A percentile compares a stretch with the other conserved stretches of the same genome.
Evolutionary conservation across 1,284 basidiomycete genomes (phyloP).

Genomic region (Ceratobasidium sp.): DNA sequence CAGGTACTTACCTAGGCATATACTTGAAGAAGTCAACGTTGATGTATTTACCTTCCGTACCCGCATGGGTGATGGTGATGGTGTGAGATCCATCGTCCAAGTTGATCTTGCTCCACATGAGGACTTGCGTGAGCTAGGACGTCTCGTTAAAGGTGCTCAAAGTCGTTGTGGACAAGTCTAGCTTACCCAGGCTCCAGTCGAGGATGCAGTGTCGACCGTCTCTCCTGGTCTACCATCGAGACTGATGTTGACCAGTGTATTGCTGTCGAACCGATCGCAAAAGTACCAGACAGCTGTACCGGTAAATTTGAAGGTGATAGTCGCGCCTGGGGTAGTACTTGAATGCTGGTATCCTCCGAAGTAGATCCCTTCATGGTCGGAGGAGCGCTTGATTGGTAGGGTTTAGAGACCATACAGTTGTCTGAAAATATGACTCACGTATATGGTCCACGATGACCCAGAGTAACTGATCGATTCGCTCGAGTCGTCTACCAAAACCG

Average conservation of each 20-base stretch:
- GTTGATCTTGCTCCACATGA: slow-evolving; percentile 14
- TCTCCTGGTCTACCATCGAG: slow-evolving; percentile 7
- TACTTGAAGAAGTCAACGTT: slow-evolving; percentile 34
- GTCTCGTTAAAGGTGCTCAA: not conserved
- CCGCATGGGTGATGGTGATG: slow-evolving; percentile 17
- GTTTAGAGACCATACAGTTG: not conserved
- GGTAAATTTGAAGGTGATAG: slow-evolving; percentile 13
- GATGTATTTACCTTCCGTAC: not conserved
- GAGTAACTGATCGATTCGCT: slow-evolving; percentile 1
- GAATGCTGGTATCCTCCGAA: not conserved
- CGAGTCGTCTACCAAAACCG: not conserved
- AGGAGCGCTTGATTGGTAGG: not conserved
- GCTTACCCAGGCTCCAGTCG: not conserved
- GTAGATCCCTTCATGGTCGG: not conserved
- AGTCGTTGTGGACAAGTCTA: not conserved
- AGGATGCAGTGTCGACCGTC: not conserved
- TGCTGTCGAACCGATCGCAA: not conserved
- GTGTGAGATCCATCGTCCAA: not conserved
- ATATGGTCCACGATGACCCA: not conserved
- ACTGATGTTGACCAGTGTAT: not conserved
- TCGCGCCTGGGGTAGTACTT: slow-evolving; percentile 5
- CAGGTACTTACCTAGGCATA: slow-evolving; percentile 7
- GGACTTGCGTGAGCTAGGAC: not conserved
- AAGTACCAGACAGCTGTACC: slow-evolving; percentile 28
- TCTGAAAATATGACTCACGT: not conserved